Evolutionary conservation across 1,284 basidiomycete species (phyloP).

Genomic region (Ganoderma resinaceum): DNA sequence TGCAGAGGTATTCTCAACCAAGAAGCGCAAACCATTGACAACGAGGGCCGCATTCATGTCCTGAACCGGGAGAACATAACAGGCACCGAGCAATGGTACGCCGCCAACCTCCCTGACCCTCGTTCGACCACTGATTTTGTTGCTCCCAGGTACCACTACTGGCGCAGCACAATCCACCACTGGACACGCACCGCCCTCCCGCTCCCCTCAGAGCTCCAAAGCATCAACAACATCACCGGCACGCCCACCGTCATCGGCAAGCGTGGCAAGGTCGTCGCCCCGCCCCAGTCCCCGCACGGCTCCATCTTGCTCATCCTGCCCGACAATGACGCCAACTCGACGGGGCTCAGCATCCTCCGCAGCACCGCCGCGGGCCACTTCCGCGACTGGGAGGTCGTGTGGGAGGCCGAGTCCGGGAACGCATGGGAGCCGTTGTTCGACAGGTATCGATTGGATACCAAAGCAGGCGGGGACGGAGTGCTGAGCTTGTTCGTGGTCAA

Average conservation of each 20-base stretch:
- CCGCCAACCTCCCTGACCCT: not conserved
- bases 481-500: slow-evolving; percentile 48
- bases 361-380: slow-evolving; percentile 46
- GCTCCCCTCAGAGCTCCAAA: slow-evolving; percentile 35
- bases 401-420: slow-evolving; percentile 44
- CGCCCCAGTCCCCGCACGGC: slow-evolving; percentile 25
- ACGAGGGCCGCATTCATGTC: slow-evolving; percentile 47
- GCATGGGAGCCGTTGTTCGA: slow-evolving; percentile 48
- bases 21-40: slow-evolving; percentile 49
- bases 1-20: slow-evolving; percentile 52
- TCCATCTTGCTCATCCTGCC: slow-evolving; percentile 46
- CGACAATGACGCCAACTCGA: slow-evolving; percentile 47
- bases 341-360: slow-evolving; percentile 44
- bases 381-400: slow-evolving; percentile 46
- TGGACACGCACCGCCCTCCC: slow-evolving; percentile 50
- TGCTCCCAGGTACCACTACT: slow-evolving; percentile 49
- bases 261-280: slow-evolving; percentile 47
- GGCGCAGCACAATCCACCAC: slow-evolving; percentile 43
- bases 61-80: slow-evolving; percentile 52
- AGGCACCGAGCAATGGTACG: slow-evolving; percentile 47
- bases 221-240: slow-evolving; percentile 46
- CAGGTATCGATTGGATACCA: slow-evolving; percentile 40
- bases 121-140: not conserved
- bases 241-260: slow-evolving; percentile 51
- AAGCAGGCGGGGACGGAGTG: slow-evolving; percentile 38